Evolutionary conservation across 805 yeast species (phyloP).

Genomic region (Ogataea methanolica): DNA sequence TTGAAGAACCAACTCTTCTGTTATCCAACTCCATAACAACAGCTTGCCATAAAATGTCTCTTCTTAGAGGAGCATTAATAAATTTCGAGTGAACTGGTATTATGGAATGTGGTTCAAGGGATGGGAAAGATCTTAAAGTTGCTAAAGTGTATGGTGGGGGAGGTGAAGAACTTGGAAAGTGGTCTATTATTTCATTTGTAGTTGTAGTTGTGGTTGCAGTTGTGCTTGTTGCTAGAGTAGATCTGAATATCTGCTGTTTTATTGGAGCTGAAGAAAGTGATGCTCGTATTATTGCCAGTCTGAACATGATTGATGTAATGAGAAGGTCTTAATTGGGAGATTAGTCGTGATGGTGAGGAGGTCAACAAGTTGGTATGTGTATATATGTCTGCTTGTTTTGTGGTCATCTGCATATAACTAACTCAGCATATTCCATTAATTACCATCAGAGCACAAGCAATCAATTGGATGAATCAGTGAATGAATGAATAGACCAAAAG

Average conservation of each 20-base stretch:
- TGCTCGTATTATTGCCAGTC: not conserved
- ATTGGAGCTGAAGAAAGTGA: not conserved
- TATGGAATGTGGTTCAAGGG: constrained; percentile 76
- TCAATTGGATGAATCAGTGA: too few species aligned
- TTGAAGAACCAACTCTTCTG: constrained; percentile 83
- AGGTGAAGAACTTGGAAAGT: constrained; percentile 26
- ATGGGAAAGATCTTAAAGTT: constrained; percentile 79
- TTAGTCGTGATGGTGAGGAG: too few species aligned
- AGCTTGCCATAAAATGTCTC: constrained; percentile 92
- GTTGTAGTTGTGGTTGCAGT: not conserved
- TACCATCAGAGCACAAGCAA: too few species aligned
- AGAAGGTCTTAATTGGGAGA: not conserved
- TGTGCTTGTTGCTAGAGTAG: not conserved
- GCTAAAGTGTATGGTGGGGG: constrained; percentile 76
- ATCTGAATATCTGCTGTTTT: not conserved
- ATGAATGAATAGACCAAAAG: too few species aligned
- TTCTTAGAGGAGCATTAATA: constrained; percentile 71
- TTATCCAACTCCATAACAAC: constrained; percentile 88
- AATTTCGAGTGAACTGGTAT: constrained; percentile 73
- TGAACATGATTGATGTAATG: not conserved
- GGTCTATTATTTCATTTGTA: not conserved
- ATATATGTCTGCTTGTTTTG: too few species aligned
- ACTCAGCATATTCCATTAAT: too few species aligned
- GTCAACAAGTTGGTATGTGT: too few species aligned
- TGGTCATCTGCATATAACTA: too few species aligned